phyloP scores from a whole-genome alignment of 2,329 filamentous ascomycete genomes.

The Sporothrix pallida region DNA sequence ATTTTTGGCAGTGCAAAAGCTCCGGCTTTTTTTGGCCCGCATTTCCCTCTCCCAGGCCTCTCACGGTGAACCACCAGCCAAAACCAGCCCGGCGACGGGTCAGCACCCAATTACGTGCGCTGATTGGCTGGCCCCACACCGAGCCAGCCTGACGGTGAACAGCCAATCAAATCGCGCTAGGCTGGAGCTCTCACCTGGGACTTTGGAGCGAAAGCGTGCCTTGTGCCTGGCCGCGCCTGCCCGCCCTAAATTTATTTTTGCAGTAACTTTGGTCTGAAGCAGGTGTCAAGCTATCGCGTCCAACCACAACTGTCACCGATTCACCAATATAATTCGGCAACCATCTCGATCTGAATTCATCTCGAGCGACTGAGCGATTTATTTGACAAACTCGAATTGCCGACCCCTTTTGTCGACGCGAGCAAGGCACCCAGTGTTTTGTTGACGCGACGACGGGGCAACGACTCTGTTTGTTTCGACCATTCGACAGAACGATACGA shows the following conservation, averaged over 20 bases:
- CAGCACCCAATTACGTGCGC: slow-evolving; percentile 37
- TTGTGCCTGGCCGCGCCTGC: slow-evolving; percentile 1
- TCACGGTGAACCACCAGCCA: slow-evolving; percentile 8
- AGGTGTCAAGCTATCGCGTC: slow-evolving; percentile 5
- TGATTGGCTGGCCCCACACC: slow-evolving; percentile 38
- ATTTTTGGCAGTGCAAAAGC: slow-evolving; percentile 30
- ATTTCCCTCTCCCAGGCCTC: slow-evolving; percentile 16
- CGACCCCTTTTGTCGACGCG: neutral
- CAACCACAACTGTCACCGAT: neutral
- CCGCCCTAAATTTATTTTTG: slow-evolving; percentile 26
- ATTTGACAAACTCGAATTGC: neutral
- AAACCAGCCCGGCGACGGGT: slow-evolving; percentile 33
- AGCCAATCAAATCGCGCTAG: slow-evolving; percentile 37
- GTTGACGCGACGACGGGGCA: slow-evolving; percentile 23
- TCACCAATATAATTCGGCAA: neutral
- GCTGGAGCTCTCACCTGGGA: slow-evolving; percentile 33
- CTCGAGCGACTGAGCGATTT: neutral
- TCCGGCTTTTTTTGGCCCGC: slow-evolving; percentile 35
- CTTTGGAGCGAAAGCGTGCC: slow-evolving; percentile 23
- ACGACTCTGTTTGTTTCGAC: neutral
- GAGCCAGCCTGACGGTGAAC: neutral
- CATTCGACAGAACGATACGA: neutral
- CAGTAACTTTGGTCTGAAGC: neutral
- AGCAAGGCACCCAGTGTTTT: neutral
- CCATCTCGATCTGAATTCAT: slow-evolving; percentile 3